Evolutionary conservation across 202 grass and related monocot species (phyloP).

Genomic region (Zizania palustris): DNA sequence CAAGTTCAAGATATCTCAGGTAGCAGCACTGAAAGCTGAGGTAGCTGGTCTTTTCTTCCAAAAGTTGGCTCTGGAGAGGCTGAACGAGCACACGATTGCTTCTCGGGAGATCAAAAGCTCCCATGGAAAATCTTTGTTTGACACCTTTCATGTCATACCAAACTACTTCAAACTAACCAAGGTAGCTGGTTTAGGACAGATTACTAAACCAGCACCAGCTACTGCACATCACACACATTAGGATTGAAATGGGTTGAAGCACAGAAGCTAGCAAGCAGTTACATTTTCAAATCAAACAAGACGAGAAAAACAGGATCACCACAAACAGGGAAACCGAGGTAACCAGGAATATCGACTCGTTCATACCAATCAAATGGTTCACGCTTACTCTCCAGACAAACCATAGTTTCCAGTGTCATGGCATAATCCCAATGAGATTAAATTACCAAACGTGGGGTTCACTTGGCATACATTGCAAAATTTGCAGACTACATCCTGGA

Average conservation of each 20-base stretch:
- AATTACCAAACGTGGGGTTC: constrained; percentile 44
- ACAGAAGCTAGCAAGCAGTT: background rate
- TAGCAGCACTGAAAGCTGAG: background rate
- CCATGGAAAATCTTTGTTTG: background rate
- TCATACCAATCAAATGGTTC: background rate
- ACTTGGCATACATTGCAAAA: constrained; percentile 32
- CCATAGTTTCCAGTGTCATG: background rate
- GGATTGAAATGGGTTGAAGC: background rate
- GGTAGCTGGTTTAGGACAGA: too few species aligned
- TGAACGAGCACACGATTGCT: background rate
- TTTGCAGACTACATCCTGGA: constrained; percentile 33
- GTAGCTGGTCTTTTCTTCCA: background rate
- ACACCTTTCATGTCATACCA: background rate
- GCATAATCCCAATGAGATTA: constrained; percentile 11
- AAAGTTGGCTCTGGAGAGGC: background rate
- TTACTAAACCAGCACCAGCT: too few species aligned
- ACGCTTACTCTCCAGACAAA: background rate
- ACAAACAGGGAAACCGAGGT: background rate
- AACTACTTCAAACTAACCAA: background rate
- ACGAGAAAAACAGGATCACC: background rate
- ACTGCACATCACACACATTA: too few species aligned
- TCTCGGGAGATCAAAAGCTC: too few species aligned
- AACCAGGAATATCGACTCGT: background rate
- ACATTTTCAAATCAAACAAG: background rate
- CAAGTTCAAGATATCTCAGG: background rate